phyloP scores from a whole-genome alignment of 2,329 filamentous ascomycete species.

The Fusarium haematococcum region DNA sequence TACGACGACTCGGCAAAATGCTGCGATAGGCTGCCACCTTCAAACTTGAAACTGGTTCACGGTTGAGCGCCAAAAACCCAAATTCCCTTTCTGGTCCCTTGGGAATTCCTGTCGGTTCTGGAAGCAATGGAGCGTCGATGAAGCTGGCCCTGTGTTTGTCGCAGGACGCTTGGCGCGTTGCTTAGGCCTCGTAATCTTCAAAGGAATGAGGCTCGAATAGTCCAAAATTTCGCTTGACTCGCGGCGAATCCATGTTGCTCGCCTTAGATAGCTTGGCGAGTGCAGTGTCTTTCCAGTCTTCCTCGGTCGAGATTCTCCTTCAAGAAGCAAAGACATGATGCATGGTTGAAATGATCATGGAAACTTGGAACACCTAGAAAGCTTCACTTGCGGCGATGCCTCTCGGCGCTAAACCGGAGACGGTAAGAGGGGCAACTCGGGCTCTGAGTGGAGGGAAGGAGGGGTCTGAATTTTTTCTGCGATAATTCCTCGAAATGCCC shows the following conservation, averaged over 20 bases:
- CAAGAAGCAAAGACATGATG: not conserved
- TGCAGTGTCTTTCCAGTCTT: too few species aligned
- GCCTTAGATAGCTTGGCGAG: not conserved
- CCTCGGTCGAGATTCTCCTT: not conserved
- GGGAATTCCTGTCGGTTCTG: slow-evolving; percentile 2
- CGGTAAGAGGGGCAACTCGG: slow-evolving; percentile 49
- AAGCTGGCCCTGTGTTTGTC: not conserved
- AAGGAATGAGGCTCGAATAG: slow-evolving; percentile 12
- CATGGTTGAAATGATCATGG: not conserved
- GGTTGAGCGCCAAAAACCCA: slow-evolving; percentile 10
- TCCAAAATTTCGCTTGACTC: not conserved
- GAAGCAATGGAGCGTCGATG: slow-evolving; percentile 5
- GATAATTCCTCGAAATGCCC: slow-evolving; percentile 40
- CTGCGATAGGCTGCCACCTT: not conserved
- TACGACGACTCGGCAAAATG: slow-evolving; percentile 14
- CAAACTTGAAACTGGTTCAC: slow-evolving; percentile 1
- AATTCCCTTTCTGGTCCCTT: not conserved
- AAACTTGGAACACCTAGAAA: not conserved
- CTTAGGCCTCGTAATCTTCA: slow-evolving; percentile 18
- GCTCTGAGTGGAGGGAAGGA: slow-evolving; percentile 34
- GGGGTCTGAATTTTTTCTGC: slow-evolving; percentile 43
- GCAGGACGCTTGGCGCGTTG: slow-evolving; percentile 11
- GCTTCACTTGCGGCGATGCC: not conserved
- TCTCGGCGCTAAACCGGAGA: slow-evolving; percentile 41
- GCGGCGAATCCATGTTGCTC: not conserved